phyloP scores from a whole-genome alignment of 1,284 basidiomycete genomes.

The Cystobasidium slooffiae region DNA sequence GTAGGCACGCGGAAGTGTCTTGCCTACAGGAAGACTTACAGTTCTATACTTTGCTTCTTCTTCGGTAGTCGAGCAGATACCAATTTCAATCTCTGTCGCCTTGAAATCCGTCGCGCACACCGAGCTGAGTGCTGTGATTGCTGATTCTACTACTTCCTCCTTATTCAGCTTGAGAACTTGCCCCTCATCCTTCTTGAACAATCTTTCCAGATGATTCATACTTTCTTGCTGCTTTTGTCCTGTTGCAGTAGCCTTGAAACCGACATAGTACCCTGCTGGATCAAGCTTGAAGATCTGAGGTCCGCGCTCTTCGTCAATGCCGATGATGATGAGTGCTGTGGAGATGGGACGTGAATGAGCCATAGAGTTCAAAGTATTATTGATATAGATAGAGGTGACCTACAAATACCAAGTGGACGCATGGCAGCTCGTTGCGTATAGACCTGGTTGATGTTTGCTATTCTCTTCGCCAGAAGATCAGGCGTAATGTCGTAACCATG shows the following conservation, averaged over 20 bases:
- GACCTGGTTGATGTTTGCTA: conserved; percentile 99
- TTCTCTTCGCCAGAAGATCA: conserved; percentile 85
- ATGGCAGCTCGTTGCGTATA: conserved; percentile 97
- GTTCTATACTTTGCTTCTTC: conserved; percentile 50
- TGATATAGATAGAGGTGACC: neutral
- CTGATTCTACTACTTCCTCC: conserved; percentile 66
- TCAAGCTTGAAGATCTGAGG: conserved; percentile 98
- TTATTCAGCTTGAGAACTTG: conserved; percentile 33
- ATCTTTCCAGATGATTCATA: conserved; percentile 95
- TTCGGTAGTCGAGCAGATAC: conserved; percentile 53
- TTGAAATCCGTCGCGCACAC: conserved; percentile 96
- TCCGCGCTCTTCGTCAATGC: conserved; percentile 78
- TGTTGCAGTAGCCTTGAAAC: conserved; percentile 93
- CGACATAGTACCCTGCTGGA: conserved; percentile 97
- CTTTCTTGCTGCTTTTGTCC: conserved; percentile 99
- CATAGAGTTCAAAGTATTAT: neutral
- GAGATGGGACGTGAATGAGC: neutral
- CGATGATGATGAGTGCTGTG: conserved; percentile 93
- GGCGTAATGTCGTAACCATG: conserved; percentile 98
- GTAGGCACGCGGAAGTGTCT: conserved; percentile 8
- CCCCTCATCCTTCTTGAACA: conserved; percentile 83
- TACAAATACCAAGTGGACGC: conserved; percentile 93
- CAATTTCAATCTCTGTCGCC: conserved; percentile 63
- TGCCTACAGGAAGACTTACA: conserved; percentile 45
- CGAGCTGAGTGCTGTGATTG: conserved; percentile 90